A percentile compares a stretch with the other conserved stretches of the same genome.
phyloP scores from a whole-genome alignment of 2,329 filamentous ascomycete genomes.

The Huntiella decipiens region DNA sequence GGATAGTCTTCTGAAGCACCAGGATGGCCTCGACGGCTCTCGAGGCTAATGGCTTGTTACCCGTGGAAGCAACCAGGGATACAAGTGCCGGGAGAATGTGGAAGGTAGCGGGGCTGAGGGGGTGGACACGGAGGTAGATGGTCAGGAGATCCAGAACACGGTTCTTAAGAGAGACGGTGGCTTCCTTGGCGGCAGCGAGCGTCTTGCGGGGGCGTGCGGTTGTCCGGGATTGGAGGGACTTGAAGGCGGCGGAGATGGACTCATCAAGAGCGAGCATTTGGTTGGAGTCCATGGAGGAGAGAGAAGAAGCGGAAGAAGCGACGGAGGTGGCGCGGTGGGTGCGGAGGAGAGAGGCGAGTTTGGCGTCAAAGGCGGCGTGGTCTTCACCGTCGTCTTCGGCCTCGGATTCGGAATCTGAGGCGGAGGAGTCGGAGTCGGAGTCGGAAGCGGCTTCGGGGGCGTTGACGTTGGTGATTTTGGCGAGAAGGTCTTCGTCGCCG shows the following conservation, averaged over 20 bases:
- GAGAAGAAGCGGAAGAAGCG: constrained; percentile 34
- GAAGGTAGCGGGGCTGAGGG: constrained; percentile 46
- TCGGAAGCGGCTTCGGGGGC: constrained; percentile 26
- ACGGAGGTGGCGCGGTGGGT: constrained; percentile 47
- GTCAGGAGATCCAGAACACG: constrained; percentile 74
- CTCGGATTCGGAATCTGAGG: constrained; percentile 21
- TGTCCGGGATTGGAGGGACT: constrained; percentile 43
- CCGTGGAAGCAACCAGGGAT: constrained; percentile 56
- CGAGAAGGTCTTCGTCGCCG: constrained; percentile 19
- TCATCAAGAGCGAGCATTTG: constrained; percentile 83
- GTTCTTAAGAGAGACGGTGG: constrained; percentile 86
- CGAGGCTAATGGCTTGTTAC: constrained; percentile 53
- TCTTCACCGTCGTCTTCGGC: constrained; percentile 27
- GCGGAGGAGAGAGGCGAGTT: constrained; percentile 59
- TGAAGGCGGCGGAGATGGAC: constrained; percentile 71
- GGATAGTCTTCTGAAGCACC: constrained; percentile 48
- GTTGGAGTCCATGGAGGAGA: constrained; percentile 81
- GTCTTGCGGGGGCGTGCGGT: constrained; percentile 57
- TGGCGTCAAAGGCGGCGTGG: constrained; percentile 42
- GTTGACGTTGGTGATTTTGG: constrained; percentile 15
- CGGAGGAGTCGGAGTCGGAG: constrained; percentile 23
- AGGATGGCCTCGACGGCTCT: constrained; percentile 56
- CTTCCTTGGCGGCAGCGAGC: constrained; percentile 71
- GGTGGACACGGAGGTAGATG: constrained; percentile 67
- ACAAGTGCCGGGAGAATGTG: constrained; percentile 57